Evolutionary conservation across 2,329 filamentous ascomycete species (phyloP), one percentile per base, ranked within the genome.

Genomic region (Ceratocystis eucalypticola): DNA sequence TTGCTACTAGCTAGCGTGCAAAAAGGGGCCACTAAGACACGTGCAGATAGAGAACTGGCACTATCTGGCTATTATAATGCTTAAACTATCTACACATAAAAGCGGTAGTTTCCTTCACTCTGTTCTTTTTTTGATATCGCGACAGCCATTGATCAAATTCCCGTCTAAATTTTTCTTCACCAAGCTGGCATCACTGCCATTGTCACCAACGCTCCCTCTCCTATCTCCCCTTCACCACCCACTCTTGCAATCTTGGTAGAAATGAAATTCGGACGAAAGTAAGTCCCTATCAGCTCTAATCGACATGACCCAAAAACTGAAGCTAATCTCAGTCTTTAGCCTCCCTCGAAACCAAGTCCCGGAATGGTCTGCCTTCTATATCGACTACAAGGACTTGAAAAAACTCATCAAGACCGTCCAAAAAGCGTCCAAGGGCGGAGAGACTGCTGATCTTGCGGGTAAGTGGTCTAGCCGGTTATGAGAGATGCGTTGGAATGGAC

Each of bases 371-470:
- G 80, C 86, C 67, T 86, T 82, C 41, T 95, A 95, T 74, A 92
- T 94, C 79, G 86, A 94, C 77, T 95, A 95, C 80, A 94, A 93
- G 74, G 86, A 87, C 71, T 80, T 97, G 72, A 99, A 99, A 81
- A 96, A 94, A 79, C 84, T 96, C 70, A 92, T 99, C 78, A 97
- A 96, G 72, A 84, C 87, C 12, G 87, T 88, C 44, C 82, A 85
- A 67, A 80, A 83, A 70, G 82, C 84, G 69, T 80, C 80, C 15
- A 87, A 85, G 73, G 80, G 84, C 73, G 88, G 88, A 72, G 83
- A 87, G 71, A 84, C 88, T 72, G 87, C 89, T 68, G 94, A 99
- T 82, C 81, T 96, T 77, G 91, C 93, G 80, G 91, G 93, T 96
- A 8, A 30, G 15, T 20, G 7, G 5, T 8, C 10, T 12, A n/a